phyloP scores from a whole-genome alignment of 306 rosid genomes.

The Gastrolobium bilobum region DNA sequence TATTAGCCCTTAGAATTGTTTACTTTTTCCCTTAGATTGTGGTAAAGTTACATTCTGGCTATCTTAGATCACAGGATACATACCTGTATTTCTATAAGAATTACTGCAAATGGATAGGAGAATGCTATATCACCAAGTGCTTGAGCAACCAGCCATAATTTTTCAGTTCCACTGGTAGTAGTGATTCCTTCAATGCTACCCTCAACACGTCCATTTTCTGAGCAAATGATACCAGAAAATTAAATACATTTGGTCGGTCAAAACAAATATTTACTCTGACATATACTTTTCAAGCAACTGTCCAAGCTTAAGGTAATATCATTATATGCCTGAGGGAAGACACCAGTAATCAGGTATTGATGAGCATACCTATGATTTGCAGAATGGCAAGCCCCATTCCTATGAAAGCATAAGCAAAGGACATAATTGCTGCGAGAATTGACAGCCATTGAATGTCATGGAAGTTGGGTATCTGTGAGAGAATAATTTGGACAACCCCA shows the following conservation, averaged over 20 bases:
- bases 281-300: conserved; percentile 22
- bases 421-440: conserved; percentile 78
- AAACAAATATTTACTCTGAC: conserved; percentile 22
- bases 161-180: conserved; percentile 56
- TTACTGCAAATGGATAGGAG: conserved; percentile 86
- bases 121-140: conserved; percentile 92
- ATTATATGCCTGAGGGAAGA: conserved; percentile 17
- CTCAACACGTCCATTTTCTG: conserved; percentile 72
- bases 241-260: not conserved
- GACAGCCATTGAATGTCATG: conserved; percentile 81
- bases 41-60: conserved; percentile 12
- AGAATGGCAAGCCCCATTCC: conserved; percentile 67
- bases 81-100: conserved; percentile 93
- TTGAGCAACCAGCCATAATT: conserved; percentile 77
- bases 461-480: conserved; percentile 85
- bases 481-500: conserved; percentile 66
- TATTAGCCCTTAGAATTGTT: conserved; percentile 6
- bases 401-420: conserved; percentile 75
- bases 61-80: conserved; percentile 9
- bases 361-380: conserved; percentile 52
- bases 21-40: not conserved
- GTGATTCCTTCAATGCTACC: conserved; percentile 68
- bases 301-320: not conserved
- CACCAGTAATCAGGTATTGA: not conserved
- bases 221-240: conserved; percentile 39